These are phyloP conservation scores for Tolypocladium nubicola DNA, from an alignment of 2,329 filamentous ascomycete species.

Conservation along the genomic window DNA sequence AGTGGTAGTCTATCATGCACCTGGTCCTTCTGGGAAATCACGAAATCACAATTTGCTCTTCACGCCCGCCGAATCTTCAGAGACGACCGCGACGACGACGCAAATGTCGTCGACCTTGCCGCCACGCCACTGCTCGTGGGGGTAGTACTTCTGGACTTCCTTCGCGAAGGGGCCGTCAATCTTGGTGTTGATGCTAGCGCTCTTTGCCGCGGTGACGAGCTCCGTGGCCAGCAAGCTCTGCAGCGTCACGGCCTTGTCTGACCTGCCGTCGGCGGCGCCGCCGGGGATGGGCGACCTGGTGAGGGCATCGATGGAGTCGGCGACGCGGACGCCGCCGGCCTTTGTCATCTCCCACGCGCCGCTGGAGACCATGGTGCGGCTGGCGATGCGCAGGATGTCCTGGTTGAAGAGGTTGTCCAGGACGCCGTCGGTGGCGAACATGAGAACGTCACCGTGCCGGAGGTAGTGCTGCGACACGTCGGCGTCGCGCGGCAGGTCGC, in stretches of 20 bases:
- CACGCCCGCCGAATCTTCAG: slow-evolving; percentile 39
- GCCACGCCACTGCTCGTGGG: slow-evolving; percentile 76
- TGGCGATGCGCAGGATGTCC: slow-evolving; percentile 74
- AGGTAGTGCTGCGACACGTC: slow-evolving; percentile 67
- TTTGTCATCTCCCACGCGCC: slow-evolving; percentile 63
- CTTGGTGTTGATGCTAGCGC: slow-evolving; percentile 70
- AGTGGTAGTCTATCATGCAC: not conserved
- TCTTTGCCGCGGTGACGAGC: slow-evolving; percentile 73
- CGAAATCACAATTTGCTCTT: slow-evolving; percentile 22
- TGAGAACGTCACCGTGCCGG: slow-evolving; percentile 83
- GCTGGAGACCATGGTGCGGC: slow-evolving; percentile 59
- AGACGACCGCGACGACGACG: slow-evolving; percentile 68
- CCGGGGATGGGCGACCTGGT: slow-evolving; percentile 16
- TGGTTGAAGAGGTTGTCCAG: slow-evolving; percentile 93
- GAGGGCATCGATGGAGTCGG: slow-evolving; percentile 43
- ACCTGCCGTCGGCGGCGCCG: slow-evolving; percentile 11
- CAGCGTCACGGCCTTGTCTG: slow-evolving; percentile 38
- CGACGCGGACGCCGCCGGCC: slow-evolving; percentile 50
- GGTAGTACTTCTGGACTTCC: slow-evolving; percentile 81
- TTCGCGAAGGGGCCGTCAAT: slow-evolving; percentile 89
- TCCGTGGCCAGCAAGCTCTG: slow-evolving; percentile 71
- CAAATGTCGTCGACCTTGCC: slow-evolving; percentile 97
- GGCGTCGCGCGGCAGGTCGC: slow-evolving; percentile 76
- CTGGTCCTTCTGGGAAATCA: not conserved
- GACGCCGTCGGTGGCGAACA: slow-evolving; percentile 90